A percentile compares a stretch with the other conserved stretches of the same genome.
These are phyloP conservation scores for Hapsidospora chrysogenum DNA, from an alignment of 495 filamentous ascomycete genomes.

Conservation along the genomic window DNA sequence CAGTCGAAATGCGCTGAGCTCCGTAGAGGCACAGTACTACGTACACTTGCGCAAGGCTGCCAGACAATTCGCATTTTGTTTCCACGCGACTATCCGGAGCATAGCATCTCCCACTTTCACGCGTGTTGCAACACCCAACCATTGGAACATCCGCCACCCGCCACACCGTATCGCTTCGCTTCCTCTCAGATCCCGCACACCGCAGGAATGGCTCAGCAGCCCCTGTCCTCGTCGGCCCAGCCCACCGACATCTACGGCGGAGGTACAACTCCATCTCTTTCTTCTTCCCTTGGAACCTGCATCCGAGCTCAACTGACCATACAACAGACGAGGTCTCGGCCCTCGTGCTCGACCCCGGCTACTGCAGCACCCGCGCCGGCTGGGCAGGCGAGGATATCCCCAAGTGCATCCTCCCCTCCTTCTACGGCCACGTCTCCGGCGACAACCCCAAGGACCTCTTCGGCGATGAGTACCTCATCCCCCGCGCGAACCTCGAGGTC, in stretches of 20 bases:
- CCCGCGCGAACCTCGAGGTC: slow-evolving; percentile 59
- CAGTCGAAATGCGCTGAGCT: no score
- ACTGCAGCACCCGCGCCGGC: slow-evolving; percentile 76
- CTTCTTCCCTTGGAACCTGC: slow-evolving; percentile 6
- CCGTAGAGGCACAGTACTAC: no score
- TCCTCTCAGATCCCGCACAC: neutral
- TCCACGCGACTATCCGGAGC: no score
- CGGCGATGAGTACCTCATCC: slow-evolving; percentile 72
- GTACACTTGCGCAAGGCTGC: no score
- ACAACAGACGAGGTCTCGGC: slow-evolving; percentile 81
- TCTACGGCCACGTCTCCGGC: slow-evolving; percentile 42
- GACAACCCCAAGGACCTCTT: slow-evolving; percentile 48
- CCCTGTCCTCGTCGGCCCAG: slow-evolving; percentile 20
- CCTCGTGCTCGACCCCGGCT: slow-evolving; percentile 90
- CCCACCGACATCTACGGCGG: slow-evolving; percentile 65
- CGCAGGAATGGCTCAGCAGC: slow-evolving; percentile 11
- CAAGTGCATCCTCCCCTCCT: slow-evolving; percentile 79
- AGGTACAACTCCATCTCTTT: slow-evolving; percentile 55
- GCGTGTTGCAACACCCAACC: no score
- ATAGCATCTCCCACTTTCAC: no score
- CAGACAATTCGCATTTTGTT: no score
- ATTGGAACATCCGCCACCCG: no score
- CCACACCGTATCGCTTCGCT: no score
- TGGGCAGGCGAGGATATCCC: slow-evolving; percentile 96
- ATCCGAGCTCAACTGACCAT: neutral